Percentiles rank a stretch among this genome's conserved stretches.
Conservation (phyloP, 345 rosid genomes). For the Microthlaspi erraticum region DNA sequence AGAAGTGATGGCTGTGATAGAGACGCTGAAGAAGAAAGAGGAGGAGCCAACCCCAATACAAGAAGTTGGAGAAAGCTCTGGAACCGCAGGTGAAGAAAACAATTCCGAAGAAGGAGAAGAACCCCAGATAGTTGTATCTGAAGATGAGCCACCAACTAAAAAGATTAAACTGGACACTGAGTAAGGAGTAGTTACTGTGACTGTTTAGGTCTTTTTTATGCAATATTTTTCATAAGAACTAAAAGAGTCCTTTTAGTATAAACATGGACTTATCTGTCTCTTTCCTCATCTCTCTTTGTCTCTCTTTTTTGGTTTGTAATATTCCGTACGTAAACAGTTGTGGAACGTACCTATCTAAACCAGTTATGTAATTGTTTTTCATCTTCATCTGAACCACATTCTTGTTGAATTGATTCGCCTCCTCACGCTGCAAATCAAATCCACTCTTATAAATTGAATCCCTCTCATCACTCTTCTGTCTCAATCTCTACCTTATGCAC, state of each 20-base stretch:
- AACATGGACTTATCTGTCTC: too few species aligned
- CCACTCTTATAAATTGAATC: conserved; percentile 49
- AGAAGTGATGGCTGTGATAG: conserved; percentile 62
- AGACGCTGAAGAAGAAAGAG: conserved; percentile 45
- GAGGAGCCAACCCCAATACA: background rate
- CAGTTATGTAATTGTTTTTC: background rate
- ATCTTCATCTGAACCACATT: conserved; percentile 52
- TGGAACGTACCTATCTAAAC: too few species aligned
- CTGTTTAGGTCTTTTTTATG: too few species aligned
- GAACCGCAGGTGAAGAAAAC: background rate
- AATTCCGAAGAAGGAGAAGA: background rate
- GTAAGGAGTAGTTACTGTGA: background rate
- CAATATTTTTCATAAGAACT: too few species aligned
- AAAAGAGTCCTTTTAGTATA: too few species aligned
- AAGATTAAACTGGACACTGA: conserved; percentile 5
- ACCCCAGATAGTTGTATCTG: background rate
- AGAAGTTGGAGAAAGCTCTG: background rate
- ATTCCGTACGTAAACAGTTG: too few species aligned
- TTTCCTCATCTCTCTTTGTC: too few species aligned
- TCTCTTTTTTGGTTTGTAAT: too few species aligned
- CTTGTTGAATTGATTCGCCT: conserved; percentile 48
- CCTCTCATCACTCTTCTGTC: conserved; percentile 54
- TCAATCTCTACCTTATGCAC: conserved; percentile 48
- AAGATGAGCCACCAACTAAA: conserved; percentile 18
- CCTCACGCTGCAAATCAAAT: conserved; percentile 45